phyloP scores from a whole-genome alignment of 2,329 filamentous ascomycete genomes.

The Aspergillus caelatus region DNA sequence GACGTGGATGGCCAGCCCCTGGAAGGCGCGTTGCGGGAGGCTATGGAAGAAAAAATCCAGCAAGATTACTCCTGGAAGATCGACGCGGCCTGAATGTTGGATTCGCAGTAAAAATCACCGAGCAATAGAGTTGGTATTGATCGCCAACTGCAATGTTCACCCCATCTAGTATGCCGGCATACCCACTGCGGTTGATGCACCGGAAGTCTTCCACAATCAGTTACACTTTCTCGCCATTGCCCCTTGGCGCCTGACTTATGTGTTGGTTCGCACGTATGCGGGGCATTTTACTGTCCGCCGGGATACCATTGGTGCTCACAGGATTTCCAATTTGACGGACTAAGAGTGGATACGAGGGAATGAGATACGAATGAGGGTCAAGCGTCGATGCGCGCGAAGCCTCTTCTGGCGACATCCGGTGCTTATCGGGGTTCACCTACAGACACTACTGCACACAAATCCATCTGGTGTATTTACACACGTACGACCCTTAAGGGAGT shows the following conservation, averaged over 20 bases:
- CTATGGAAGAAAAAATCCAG: slow-evolving; percentile 60
- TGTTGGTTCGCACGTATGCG: background rate
- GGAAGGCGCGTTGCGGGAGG: slow-evolving; percentile 64
- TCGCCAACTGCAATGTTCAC: background rate
- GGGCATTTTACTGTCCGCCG: background rate
- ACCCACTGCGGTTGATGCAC: background rate
- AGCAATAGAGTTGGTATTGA: background rate
- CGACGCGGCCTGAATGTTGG: slow-evolving; percentile 33
- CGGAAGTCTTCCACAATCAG: background rate
- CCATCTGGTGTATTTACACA: background rate
- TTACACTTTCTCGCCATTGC: background rate
- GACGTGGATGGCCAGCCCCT: slow-evolving; percentile 49
- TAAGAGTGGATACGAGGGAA: background rate
- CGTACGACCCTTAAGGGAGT: background rate
- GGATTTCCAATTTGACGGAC: background rate
- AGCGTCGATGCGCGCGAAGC: background rate
- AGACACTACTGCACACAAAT: slow-evolving; percentile 1
- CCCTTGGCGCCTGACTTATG: background rate
- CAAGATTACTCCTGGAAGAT: slow-evolving; percentile 44
- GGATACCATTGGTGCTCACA: background rate
- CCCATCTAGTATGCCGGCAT: background rate
- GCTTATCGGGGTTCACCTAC: background rate
- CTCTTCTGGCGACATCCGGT: background rate
- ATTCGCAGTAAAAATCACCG: background rate
- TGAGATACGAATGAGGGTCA: background rate